These are phyloP conservation scores for Linnemannia schmuckeri DNA, from an alignment of 192 early-diverging fungal genomes.

Conservation along the genomic window DNA sequence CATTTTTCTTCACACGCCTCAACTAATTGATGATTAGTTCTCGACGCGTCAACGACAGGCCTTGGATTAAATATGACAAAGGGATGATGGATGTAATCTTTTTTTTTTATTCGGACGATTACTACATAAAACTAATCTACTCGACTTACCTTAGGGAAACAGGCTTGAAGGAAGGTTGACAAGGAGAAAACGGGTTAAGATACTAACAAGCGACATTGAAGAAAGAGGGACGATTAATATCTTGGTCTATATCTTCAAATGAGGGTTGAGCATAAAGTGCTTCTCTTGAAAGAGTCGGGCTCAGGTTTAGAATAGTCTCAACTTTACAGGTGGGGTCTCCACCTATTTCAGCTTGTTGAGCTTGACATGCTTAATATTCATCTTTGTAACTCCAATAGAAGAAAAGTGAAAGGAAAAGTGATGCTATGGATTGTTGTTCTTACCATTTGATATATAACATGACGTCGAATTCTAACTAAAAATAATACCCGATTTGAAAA, in stretches of 20 bases:
- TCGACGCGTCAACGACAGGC: too few relatives aligned
- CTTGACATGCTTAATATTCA: slow-evolving; percentile 59
- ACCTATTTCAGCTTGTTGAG: slow-evolving; percentile 60
- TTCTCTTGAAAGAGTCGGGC: slow-evolving; percentile 1
- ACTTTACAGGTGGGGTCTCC: slow-evolving; percentile 58
- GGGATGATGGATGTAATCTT: too few relatives aligned
- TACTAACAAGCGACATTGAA: background rate
- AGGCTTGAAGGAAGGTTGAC: too few relatives aligned
- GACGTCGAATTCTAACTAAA: background rate
- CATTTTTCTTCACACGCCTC: too few relatives aligned
- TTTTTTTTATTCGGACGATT: too few relatives aligned
- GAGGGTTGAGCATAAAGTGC: background rate
- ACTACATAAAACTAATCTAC: too few relatives aligned
- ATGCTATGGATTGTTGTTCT: background rate
- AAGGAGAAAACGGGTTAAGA: background rate
- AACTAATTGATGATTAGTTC: too few relatives aligned
- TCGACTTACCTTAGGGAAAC: too few relatives aligned
- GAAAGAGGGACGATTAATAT: background rate
- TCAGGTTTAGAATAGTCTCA: slow-evolving; percentile 60
- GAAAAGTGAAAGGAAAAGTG: background rate
- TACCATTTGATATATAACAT: slow-evolving; percentile 25
- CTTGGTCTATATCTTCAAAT: background rate
- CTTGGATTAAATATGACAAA: too few relatives aligned
- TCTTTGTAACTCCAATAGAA: slow-evolving; percentile 19
- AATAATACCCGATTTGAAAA: too few relatives aligned